phyloP scores from a whole-genome alignment of 164 flowering plant species.

The Kalanchoe fedtschenkoi region DNA sequence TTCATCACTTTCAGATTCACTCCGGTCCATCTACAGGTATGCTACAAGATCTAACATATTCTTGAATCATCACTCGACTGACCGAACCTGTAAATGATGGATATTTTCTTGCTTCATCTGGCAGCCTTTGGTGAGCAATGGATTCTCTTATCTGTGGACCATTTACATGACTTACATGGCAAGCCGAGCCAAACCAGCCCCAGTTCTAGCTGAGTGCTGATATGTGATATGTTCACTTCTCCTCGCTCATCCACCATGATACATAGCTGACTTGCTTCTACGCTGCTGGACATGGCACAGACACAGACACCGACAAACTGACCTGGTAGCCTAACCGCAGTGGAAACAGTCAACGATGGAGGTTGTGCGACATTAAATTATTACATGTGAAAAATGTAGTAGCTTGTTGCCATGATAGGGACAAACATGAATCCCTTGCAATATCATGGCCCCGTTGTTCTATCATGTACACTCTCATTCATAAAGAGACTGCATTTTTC shows the following conservation, averaged over 20 bases:
- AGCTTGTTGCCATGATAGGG: not conserved
- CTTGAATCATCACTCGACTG: too few relatives aligned
- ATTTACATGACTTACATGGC: conserved; percentile 67
- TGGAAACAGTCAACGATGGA: not conserved
- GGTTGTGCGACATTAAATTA: not conserved
- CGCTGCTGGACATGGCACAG: not conserved
- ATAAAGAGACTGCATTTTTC: not conserved
- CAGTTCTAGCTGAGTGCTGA: not conserved
- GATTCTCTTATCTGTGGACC: conserved; percentile 58
- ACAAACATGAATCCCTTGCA: not conserved
- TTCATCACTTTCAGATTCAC: conserved; percentile 52
- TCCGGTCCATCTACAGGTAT: conserved; percentile 69
- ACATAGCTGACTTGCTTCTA: conserved; percentile 2
- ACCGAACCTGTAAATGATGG: not conserved
- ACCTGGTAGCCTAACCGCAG: not conserved
- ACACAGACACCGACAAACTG: not conserved
- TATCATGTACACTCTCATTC: not conserved
- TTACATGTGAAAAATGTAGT: not conserved
- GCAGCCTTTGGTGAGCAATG: conserved; percentile 54
- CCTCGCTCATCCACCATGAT: not conserved
- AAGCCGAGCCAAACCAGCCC: conserved; percentile 25
- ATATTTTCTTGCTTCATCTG: not conserved
- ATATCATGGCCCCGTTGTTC: too few relatives aligned
- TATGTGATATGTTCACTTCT: too few relatives aligned
- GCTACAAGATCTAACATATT: too few relatives aligned